Evolutionary conservation across 2,329 filamentous ascomycete genomes (phyloP), one percentile per base, ranked within the genome.

Genomic region (Aspergillus persii): DNA sequence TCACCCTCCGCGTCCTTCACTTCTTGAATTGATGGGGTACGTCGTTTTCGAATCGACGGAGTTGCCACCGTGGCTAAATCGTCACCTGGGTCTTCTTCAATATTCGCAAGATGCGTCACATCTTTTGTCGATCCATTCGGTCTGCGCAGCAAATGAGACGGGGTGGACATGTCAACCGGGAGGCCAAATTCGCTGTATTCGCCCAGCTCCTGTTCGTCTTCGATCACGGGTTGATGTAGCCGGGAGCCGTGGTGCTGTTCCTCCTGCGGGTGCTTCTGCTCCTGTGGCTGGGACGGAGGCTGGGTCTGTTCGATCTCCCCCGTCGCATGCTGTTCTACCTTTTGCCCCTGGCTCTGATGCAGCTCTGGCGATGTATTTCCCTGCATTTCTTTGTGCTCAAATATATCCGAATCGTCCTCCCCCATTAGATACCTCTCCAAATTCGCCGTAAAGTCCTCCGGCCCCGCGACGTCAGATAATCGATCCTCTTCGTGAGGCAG

Each of bases 101-200:
- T 75, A 30, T 71, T 69, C 54, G 76, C 74, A 8, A 77, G 58
- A 23, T 73, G 72, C 1, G 71, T 74, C 7, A 65, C 66, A 48
- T 76, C 74, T 50, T 68, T 72, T 0, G 62, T 64, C 2, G 68
- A 54, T 1, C 57, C 64, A 41, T 66, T 68, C 5, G 60, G 67
- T 33, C 74, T 61, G 54, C 71, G 72, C 54, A 77, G 61, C 8
- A 79, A 36, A 60, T 77, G 76, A 18, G 75, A 77, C 4, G 76
- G 76, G 0, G 76, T 79, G 1, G 76, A 79, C 72, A 78, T 78
- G 56, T 78, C 76, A 8, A 77, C 66, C 2, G 76, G 76, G 8
- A 76, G 75, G 2, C 73, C 76, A 47, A 77, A 76, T 65, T 78
- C 76, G 50, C 75, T 78, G 54, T 76, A 72, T 51, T 77, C 76